Conservation (phyloP, 306 rosid genomes). For the Trifolium subterraneum region DNA sequence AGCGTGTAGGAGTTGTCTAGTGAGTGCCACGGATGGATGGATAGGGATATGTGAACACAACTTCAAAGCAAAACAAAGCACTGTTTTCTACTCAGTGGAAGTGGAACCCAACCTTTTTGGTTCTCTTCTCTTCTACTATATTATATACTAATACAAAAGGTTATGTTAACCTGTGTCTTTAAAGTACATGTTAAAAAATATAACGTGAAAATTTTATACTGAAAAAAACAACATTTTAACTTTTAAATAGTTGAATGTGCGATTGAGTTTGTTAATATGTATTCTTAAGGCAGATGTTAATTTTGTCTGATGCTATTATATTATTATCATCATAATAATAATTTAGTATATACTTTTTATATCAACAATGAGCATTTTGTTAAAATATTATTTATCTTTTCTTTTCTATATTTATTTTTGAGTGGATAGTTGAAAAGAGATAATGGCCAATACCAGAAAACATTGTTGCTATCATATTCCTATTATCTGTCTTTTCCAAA, state of each 20-base stretch:
- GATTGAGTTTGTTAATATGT: too few relatives aligned
- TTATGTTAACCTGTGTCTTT: too few relatives aligned
- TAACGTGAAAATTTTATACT: too few relatives aligned
- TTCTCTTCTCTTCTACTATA: slow-evolving; percentile 41
- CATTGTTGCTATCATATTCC: slow-evolving; percentile 52
- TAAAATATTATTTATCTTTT: slow-evolving; percentile 16
- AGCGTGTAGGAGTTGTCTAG: slow-evolving; percentile 80
- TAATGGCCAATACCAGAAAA: slow-evolving; percentile 54
- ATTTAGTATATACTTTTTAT: neutral
- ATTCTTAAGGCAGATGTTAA: too few relatives aligned
- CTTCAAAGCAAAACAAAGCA: slow-evolving; percentile 46
- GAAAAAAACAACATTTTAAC: too few relatives aligned
- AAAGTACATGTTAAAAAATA: too few relatives aligned
- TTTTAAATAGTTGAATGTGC: too few relatives aligned
- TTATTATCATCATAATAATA: too few relatives aligned
- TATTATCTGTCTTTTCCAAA: slow-evolving; percentile 38
- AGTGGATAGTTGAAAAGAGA: slow-evolving; percentile 67
- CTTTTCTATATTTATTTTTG: slow-evolving; percentile 14
- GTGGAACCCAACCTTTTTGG: slow-evolving; percentile 63
- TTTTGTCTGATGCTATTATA: too few relatives aligned
- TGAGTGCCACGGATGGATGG: slow-evolving; percentile 52
- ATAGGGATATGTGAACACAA: slow-evolving; percentile 65
- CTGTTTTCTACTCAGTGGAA: slow-evolving; percentile 64
- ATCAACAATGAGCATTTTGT: slow-evolving; percentile 30
- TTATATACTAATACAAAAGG: neutral